Base-by-base conservation (phyloP, 2,329 filamentous ascomycete species). In the Helotiales sp. region DNA sequence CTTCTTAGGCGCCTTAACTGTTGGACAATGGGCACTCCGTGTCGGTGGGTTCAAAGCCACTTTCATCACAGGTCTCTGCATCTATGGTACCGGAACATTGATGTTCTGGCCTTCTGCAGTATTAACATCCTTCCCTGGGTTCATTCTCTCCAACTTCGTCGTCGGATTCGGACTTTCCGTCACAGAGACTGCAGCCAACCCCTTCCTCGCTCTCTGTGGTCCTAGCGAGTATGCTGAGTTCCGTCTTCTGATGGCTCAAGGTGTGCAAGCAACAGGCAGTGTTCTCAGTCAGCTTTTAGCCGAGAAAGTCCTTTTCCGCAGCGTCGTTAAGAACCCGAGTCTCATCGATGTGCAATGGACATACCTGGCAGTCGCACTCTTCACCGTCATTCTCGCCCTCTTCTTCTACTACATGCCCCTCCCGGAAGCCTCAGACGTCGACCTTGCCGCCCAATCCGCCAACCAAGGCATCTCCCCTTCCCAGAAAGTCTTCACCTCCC, bases 91-190 rank as follows among this genome's bases (percentile, higher is more conserved):
- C 5, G 91, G 90, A 1, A 92, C 91, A n/a, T 87, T 95, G 70
- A 93, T 93, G 80, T 94, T 95, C 80, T 96, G 92, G 92, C 92
- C 92, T 0, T 91, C 89, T 1, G 91, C 90, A 7, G 87, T 94
- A 10, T 85, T 93, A 67, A 84, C 85, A 52, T 92, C 91, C 1
- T 96, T 92, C 72, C 86, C 88, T 17, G 93, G 93, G 1, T 96
- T 95, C 79, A 89, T 93, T 78, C 86, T 91, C 58, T 89, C 85
- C 72, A 89, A 84, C 70, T 88, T 95, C 73, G 89, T 95, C 30
- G 90, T 93, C 62, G 92, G 91, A 0, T 91, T 91, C 69, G 92
- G 91, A 1, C 82, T 96, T 1, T 89, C 89, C 0, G 88, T 93
- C 0, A 85, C 96, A 26, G 93, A 96, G 76, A 93, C 92, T 0